Conservation (phyloP, 306 rosid species). For the Cucurbita pepo region DNA sequence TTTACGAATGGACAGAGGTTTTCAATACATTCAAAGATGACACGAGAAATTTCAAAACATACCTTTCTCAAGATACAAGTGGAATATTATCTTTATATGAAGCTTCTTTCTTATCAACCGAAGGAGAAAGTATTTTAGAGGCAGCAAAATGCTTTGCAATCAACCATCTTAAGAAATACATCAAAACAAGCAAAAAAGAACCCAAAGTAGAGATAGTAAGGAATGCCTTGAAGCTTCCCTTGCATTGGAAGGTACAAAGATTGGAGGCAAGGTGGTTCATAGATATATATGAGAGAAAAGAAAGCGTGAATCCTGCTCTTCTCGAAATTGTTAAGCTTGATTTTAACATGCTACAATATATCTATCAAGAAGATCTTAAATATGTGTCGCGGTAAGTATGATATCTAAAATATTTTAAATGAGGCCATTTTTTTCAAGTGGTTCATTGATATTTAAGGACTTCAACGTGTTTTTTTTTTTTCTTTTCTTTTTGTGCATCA, state of each 20-base stretch:
- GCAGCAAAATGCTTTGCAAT: not conserved
- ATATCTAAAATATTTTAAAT: too few relatives aligned
- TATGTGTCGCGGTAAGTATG: not conserved
- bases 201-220: not conserved
- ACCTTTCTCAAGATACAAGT: not conserved
- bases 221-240: not conserved
- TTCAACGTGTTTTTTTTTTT: too few relatives aligned
- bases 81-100: not conserved
- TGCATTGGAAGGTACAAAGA: not conserved
- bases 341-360: not conserved
- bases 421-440: not conserved
- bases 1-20: not conserved
- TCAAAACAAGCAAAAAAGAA: not conserved
- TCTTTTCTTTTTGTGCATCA: too few relatives aligned
- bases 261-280: not conserved
- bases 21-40: not conserved
- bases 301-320: not conserved
- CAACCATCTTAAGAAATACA: not conserved
- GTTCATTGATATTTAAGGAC: not conserved
- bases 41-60: not conserved
- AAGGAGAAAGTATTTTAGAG: not conserved
- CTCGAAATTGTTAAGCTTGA: not conserved
- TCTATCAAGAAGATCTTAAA: not conserved
- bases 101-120: not conserved
- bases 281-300: not conserved